Base-by-base conservation (phyloP, 495 filamentous ascomycete genomes). In the Penicillium ucsense region DNA sequence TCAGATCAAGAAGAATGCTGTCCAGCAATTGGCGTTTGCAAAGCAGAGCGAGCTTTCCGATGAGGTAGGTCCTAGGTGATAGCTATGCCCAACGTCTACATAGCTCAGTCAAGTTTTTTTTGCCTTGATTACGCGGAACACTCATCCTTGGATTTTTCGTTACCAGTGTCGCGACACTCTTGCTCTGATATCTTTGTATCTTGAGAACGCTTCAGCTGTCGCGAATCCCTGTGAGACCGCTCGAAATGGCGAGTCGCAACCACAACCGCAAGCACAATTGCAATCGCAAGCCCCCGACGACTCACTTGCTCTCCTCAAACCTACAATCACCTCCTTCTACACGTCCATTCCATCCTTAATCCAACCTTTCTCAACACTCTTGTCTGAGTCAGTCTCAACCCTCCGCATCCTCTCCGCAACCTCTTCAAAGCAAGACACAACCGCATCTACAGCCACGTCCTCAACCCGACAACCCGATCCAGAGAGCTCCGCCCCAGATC, bases 321-420 rank as follows among this genome's bases (percentile, higher is more conserved):
- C 63, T 0, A 65, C 71, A 35, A 62, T 72, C 35, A 56, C 67
- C 33, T 48, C 52, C 27, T 72, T 74, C 54, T 66, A 66, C 47
- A 55, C 60, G 3, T 51, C 61, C 11, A 56, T 72, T 6, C 61
- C 67, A 1, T 35, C 52, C 3, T 44, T 71, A 2, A 55, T 60
- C 5, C 43, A 40, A 0, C 49, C 45, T 5, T 56, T 72, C 42
- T 64, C 71, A 4, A 56, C 48, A 5, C 38, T 45, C 8, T 44
- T 72, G 12, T 56, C 62, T 5, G 48, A 50, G 4, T 41, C 55
- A 6, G 38, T 69, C 1, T 39, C 50, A 10, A 59, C 63, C 11
- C 61, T 72, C 11, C 66, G 64, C 33, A 33, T 43, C 10, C 44
- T 62, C 49, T 46, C 52, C 6, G 54, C 59, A 29, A 52, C 63